phyloP scores from a whole-genome alignment of 345 rosid species.

The Leavenworthia alabamica region DNA sequence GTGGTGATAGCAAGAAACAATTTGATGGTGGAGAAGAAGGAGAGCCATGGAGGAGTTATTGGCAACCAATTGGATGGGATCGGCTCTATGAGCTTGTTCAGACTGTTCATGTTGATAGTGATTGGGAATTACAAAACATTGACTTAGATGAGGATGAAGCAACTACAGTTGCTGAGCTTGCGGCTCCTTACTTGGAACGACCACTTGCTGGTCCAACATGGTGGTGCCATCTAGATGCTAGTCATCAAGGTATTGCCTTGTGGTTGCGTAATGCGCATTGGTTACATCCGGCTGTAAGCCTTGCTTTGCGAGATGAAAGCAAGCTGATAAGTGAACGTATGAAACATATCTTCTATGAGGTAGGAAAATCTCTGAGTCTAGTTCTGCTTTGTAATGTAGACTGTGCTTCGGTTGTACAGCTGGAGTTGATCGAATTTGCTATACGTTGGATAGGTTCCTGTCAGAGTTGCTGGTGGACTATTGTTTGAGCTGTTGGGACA shows the following conservation, averaged over 20 bases:
- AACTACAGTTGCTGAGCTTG: slow-evolving; percentile 49
- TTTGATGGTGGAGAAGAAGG: slow-evolving; percentile 16
- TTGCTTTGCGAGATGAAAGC: slow-evolving; percentile 47
- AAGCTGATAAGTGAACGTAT: slow-evolving; percentile 57
- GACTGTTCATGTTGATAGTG: slow-evolving; percentile 39
- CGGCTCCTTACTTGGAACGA: slow-evolving; percentile 53
- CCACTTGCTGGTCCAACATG: slow-evolving; percentile 54
- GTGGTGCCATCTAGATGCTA: slow-evolving; percentile 61
- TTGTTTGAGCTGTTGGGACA: slow-evolving; percentile 68
- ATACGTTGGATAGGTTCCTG: slow-evolving; percentile 46
- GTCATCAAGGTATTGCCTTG: slow-evolving; percentile 32
- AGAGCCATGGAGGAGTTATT: slow-evolving; percentile 29
- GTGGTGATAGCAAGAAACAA: slow-evolving; percentile 6
- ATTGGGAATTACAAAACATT: slow-evolving; percentile 29
- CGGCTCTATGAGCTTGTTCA: slow-evolving; percentile 45
- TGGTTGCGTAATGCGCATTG: slow-evolving; percentile 52
- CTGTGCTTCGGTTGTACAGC: neutral
- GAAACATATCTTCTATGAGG: slow-evolving; percentile 66
- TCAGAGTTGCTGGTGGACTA: slow-evolving; percentile 57
- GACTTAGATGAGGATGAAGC: slow-evolving; percentile 31
- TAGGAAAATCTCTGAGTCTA: neutral
- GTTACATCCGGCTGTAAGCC: slow-evolving; percentile 56
- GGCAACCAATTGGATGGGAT: slow-evolving; percentile 58
- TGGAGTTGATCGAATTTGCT: neutral
- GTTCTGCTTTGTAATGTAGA: neutral